These are phyloP conservation scores for Stephanodiscus triporus DNA, from an alignment of 108 stramenopile genomes.

Conservation along the genomic window DNA sequence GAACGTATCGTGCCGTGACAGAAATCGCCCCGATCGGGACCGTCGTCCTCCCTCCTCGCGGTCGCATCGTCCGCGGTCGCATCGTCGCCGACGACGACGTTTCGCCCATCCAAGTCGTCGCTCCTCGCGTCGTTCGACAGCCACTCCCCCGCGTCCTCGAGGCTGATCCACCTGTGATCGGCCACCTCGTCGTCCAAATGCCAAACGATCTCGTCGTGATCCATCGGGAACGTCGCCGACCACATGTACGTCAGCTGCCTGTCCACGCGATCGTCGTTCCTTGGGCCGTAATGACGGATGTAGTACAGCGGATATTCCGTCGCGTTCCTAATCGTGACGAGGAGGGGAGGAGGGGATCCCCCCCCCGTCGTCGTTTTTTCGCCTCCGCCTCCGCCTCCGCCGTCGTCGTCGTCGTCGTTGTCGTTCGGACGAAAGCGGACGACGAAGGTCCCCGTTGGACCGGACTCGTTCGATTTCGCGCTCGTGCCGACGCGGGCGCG, in stretches of 20 bases:
- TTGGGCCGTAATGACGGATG: constrained; percentile 47
- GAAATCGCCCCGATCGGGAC: constrained; percentile 43
- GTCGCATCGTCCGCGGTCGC: neutral
- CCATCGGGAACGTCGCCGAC: constrained; percentile 30
- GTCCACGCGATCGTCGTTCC: constrained; percentile 46
- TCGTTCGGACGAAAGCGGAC: neutral
- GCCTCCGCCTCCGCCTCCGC: too few species aligned
- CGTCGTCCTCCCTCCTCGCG: neutral
- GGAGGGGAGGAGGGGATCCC: neutral
- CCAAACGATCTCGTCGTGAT: constrained; percentile 29
- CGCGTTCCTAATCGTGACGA: constrained; percentile 34
- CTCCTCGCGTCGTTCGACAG: constrained; percentile 25
- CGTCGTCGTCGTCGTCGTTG: neutral
- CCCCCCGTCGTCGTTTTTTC: neutral
- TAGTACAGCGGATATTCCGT: constrained; percentile 49
- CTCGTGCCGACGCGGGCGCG: too few species aligned
- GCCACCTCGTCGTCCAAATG: constrained; percentile 50
- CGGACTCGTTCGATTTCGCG: too few species aligned
- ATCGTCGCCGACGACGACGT: neutral
- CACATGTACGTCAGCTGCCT: constrained; percentile 51
- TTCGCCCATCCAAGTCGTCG: neutral
- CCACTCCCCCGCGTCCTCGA: constrained; percentile 37
- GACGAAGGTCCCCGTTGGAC: neutral
- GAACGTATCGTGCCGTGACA: constrained; percentile 49
- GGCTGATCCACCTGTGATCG: constrained; percentile 42